Evolutionary conservation across 2,329 filamentous ascomycete species (phyloP), one percentile per base, ranked within the genome.

Genomic region (Trichoderma endophyticum): DNA sequence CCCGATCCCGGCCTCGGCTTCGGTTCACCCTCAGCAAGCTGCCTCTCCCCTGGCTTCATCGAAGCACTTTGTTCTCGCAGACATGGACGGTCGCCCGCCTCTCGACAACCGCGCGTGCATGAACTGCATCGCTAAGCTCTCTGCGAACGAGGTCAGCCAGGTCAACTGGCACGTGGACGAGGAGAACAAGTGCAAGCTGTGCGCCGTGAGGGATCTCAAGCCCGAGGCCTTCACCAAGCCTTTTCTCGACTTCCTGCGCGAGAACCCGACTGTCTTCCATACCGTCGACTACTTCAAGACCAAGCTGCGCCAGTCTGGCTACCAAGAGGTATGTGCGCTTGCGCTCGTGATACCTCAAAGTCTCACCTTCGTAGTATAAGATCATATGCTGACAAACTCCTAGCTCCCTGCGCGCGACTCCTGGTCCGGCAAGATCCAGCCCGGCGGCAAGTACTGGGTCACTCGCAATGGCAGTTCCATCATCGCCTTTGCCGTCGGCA

Each of bases 201-300:
- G 83, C 76, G 78, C 78, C 74, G 79, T 83, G 70, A 51, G 51
- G 12, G 64, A 67, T 4, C 78, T 81, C 75, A 83, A 84, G 68
- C 88, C 90, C 5, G 90, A 90, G 77, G 86, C 86, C 72, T 97
- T 94, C 80, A 92, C 93, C 9, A 86, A 94, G 82, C 93, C 94
- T 1, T 98, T 97, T 80, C 91, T 92, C 80, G 88, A 93, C 67
- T 98, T 98, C 80, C 88, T 98, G 84, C 92, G 90, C 59, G 88
- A 92, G 74, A 97, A 98, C 79, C 96, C 96, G 0, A 98, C 96
- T 9, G 89, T 98, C 61, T 99, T 97, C 81, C 96, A 99, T 78
- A 90, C 93, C 1, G 94, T 98, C 32, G 88, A 90, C 72, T 89
- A 93, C 76, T 93, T 97, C 80, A 90, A 91, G 77, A 85, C 86